Evolutionary conservation across 2,329 filamentous ascomycete species (phyloP), one percentile per base, ranked within the genome.

Genomic region (Neofusicoccum ribis): DNA sequence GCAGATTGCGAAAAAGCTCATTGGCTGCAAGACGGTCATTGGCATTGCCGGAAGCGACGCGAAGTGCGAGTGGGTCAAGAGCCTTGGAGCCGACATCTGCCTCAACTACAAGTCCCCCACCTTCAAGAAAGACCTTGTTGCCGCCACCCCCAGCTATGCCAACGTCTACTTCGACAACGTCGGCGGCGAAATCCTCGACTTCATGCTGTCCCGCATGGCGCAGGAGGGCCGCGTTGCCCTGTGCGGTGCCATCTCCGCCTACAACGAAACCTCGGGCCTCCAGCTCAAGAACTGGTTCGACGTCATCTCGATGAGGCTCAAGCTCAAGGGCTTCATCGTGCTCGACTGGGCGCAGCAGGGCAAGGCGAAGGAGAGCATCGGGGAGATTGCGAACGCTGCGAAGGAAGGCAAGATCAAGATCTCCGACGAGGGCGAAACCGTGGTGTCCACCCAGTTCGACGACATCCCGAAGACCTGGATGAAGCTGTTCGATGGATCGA

Each of bases 311-410:
- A 84, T 81, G 68, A 70, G 81, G 17, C 68, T 83, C 20, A 76
- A 76, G 64, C 71, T 83, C 27, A 75, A 73, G 67, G 81, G 81
- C 0, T 93, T 93, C 77, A 89, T 93, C 67, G 85, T 92, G 56
- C 85, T 91, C 64, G 91, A 93, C 74, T 91, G 50, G 44, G 31
- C 49, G 23, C 15, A 52, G 20, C 36, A 41, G 47, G 60, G 49
- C 39, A 64, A 64, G 41, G 51, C 62, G 15, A 58, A 64, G 62
- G 62, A 59, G 20, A 64, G 9, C 31, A 46, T 64, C 12, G 23
- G 3, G 27, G 52, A 70, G 51, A 31, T 64, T 17, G 62, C 44
- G 5, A 49, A 11, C 12, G 62, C 62, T 17, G 50, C 52, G 7
- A 47, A 79, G 68, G 79, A 81, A n/a, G 81, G 81, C 14, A 83